A percentile compares a stretch with the other conserved stretches of the same genome.
Evolutionary conservation across 2,329 filamentous ascomycete species (phyloP).

Genomic region (Acarospora socialis): DNA sequence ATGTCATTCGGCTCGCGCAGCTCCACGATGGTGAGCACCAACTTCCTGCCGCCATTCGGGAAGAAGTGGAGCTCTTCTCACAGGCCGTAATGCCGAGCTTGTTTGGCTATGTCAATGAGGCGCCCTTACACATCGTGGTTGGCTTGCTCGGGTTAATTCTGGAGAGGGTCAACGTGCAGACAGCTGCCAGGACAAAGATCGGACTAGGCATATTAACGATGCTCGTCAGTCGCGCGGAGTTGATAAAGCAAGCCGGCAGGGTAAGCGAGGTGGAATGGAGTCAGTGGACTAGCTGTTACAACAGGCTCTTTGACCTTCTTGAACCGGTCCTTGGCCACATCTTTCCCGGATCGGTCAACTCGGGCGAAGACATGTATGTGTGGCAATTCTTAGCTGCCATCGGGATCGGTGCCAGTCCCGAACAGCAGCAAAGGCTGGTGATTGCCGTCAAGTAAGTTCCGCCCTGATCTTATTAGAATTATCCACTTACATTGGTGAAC

Average conservation of each 20-base stretch:
- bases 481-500: slow-evolving; percentile 1
- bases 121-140: slow-evolving; percentile 77
- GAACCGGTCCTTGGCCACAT: slow-evolving; percentile 72
- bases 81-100: slow-evolving; percentile 78
- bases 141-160: slow-evolving; percentile 77
- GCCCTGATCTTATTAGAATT: neutral
- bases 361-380: slow-evolving; percentile 86
- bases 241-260: slow-evolving; percentile 68
- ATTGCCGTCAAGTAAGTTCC: slow-evolving; percentile 66
- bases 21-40: slow-evolving; percentile 58
- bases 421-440: slow-evolving; percentile 89
- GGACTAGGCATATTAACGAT: slow-evolving; percentile 85
- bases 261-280: slow-evolving; percentile 60
- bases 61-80: slow-evolving; percentile 85
- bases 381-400: slow-evolving; percentile 97
- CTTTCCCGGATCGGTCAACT: slow-evolving; percentile 83
- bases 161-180: slow-evolving; percentile 64
- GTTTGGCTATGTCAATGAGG: slow-evolving; percentile 81
- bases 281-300: slow-evolving; percentile 74
- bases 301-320: slow-evolving; percentile 70
- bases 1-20: slow-evolving; percentile 73
- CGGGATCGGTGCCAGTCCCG: slow-evolving; percentile 80
- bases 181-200: slow-evolving; percentile 75
- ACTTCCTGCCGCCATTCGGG: slow-evolving; percentile 63
- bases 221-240: slow-evolving; percentile 83